A percentile compares a stretch with the other conserved stretches of the same genome.
phyloP scores from a whole-genome alignment of 2,329 filamentous ascomycete species.

The Arthrinium puccinioides region DNA sequence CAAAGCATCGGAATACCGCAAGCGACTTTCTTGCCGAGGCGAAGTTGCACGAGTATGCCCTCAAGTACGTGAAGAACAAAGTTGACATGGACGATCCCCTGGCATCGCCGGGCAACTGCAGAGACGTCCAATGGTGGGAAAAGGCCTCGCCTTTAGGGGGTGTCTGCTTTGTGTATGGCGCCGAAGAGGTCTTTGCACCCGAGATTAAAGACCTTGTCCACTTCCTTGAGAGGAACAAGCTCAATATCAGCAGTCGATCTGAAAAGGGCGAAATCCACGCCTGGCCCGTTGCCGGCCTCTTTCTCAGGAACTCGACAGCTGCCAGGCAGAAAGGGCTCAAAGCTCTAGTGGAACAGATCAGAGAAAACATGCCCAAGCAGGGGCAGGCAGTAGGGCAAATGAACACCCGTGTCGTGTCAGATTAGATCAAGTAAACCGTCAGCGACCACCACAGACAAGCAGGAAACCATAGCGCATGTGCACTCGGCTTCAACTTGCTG shows the following conservation, averaged over 20 bases:
- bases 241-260: constrained; percentile 49
- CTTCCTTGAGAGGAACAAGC: constrained; percentile 44
- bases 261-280: constrained; percentile 67
- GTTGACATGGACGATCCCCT: constrained; percentile 41
- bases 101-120: constrained; percentile 66
- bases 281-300: constrained; percentile 69
- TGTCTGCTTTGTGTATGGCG: constrained; percentile 64
- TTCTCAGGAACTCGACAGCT: constrained; percentile 40
- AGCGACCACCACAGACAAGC: constrained; percentile 28
- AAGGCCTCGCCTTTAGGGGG: constrained; percentile 59
- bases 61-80: constrained; percentile 55
- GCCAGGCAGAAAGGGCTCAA: constrained; percentile 45
- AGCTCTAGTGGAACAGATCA: constrained; percentile 30
- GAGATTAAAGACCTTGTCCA: constrained; percentile 58
- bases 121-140: constrained; percentile 58
- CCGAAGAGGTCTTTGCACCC: constrained; percentile 69
- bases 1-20: constrained; percentile 57
- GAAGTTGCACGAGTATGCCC: constrained; percentile 62
- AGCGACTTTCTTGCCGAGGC: constrained; percentile 69
- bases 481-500: constrained; percentile 40
- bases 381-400: background rate
- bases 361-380: constrained; percentile 17
- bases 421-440: constrained; percentile 60
- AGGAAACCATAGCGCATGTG: constrained; percentile 39
- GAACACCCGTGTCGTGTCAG: constrained; percentile 35